phyloP scores from a whole-genome alignment of 2,329 filamentous ascomycete genomes.

The Claviceps monticola region DNA sequence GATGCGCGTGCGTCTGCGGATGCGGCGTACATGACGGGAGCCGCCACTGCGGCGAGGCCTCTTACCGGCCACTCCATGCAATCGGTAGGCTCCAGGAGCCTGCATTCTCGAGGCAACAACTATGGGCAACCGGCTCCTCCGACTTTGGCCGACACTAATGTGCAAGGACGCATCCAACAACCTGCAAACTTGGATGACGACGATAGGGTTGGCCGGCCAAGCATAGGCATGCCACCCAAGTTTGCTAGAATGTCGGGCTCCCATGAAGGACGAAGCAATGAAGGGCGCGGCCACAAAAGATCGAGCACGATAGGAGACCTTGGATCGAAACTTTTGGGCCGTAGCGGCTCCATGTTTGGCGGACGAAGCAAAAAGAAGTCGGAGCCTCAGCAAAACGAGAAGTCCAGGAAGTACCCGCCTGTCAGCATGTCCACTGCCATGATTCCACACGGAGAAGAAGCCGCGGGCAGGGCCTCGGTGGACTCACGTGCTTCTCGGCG shows the following conservation, averaged over 20 bases:
- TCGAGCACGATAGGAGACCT: constrained; percentile 70
- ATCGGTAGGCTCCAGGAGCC: constrained; percentile 52
- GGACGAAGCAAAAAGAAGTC: constrained; percentile 39
- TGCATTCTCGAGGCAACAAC: constrained; percentile 41
- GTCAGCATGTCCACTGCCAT: constrained; percentile 75
- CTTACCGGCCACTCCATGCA: constrained; percentile 72
- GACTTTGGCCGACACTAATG: constrained; percentile 76
- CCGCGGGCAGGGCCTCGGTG: constrained; percentile 44
- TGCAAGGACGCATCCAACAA: constrained; percentile 79
- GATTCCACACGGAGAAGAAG: constrained; percentile 37
- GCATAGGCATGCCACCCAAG: constrained; percentile 46
- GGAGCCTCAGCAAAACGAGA: constrained; percentile 37
- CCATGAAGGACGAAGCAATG: constrained; percentile 33
- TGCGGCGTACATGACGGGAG: constrained; percentile 28
- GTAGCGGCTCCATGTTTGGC: constrained; percentile 72
- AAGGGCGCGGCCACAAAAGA: constrained; percentile 47
- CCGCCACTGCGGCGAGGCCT: constrained; percentile 43
- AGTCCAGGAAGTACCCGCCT: constrained; percentile 66
- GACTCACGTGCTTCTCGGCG: constrained; percentile 54
- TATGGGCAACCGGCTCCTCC: constrained; percentile 85
- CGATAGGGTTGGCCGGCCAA: constrained; percentile 46
- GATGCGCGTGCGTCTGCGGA: constrained; percentile 25
- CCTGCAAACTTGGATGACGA: constrained; percentile 57
- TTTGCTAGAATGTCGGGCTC: constrained; percentile 46
- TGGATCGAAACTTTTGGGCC: constrained; percentile 71